Evolutionary conservation across 2,329 filamentous ascomycete genomes (phyloP).

Genomic region (Dryadomyces quercivorus): DNA sequence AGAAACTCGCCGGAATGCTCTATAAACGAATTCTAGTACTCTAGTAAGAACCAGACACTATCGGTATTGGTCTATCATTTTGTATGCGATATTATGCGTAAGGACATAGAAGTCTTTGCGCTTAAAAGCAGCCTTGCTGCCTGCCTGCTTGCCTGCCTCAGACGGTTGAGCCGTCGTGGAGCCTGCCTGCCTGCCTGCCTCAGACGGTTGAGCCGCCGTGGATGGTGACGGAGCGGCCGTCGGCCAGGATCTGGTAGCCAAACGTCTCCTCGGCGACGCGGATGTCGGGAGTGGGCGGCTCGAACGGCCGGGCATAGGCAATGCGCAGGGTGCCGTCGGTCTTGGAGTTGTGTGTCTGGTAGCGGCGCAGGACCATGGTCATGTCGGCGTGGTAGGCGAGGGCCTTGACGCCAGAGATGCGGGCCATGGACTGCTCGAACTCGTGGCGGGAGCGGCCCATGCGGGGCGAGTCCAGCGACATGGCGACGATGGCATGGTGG

Average conservation of each 20-base stretch:
- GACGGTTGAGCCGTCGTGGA: background rate
- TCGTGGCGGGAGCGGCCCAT: constrained; percentile 1
- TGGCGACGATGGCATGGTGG: constrained; percentile 9
- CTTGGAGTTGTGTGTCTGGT: background rate
- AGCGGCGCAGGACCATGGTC: constrained; percentile 5
- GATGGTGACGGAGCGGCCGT: constrained; percentile 6
- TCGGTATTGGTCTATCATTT: too few relatives aligned
- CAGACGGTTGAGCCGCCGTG: background rate
- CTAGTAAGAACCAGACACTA: too few relatives aligned
- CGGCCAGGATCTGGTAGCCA: constrained; percentile 3
- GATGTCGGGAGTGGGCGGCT: background rate
- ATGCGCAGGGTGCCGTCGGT: constrained; percentile 9
- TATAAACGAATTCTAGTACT: too few relatives aligned
- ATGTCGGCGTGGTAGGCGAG: constrained; percentile 8
- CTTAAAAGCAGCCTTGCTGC: too few relatives aligned
- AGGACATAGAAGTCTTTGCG: too few relatives aligned
- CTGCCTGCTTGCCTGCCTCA: background rate
- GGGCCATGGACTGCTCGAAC: constrained; percentile 4
- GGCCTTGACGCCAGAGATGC: constrained; percentile 4
- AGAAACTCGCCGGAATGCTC: too few relatives aligned
- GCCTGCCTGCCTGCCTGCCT: background rate
- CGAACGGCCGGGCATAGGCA: constrained; percentile 7
- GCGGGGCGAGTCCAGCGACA: constrained; percentile 2
- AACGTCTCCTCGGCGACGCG: constrained; percentile 1
- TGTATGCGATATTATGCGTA: too few relatives aligned